Conservation (phyloP, 108 stramenopile species). For the Halocafeteria seosinensis region DNA sequence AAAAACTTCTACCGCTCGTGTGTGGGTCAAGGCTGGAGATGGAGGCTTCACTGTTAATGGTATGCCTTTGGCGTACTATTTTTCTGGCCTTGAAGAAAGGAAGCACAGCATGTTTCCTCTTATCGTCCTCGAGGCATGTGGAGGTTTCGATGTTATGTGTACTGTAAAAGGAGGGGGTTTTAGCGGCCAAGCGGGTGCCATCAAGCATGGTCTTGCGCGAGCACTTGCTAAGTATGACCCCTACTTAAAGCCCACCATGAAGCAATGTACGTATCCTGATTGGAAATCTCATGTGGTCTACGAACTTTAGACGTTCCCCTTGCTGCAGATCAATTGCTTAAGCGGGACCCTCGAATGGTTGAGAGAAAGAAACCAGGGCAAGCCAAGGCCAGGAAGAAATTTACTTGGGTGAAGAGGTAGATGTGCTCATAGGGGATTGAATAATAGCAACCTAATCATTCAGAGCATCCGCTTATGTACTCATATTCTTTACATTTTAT, state of each 20-base stretch:
- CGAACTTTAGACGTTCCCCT: no score
- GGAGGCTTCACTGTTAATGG: slow-evolving; percentile 66
- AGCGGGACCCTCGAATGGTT: slow-evolving; percentile 77
- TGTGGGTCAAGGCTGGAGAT: slow-evolving; percentile 70
- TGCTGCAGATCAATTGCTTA: slow-evolving; percentile 68
- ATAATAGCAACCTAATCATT: no score
- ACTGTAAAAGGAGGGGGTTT: slow-evolving; percentile 59
- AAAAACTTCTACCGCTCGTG: slow-evolving; percentile 71
- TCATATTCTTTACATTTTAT: no score
- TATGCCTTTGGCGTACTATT: slow-evolving; percentile 61
- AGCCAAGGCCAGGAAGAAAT: slow-evolving; percentile 80
- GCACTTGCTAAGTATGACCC: slow-evolving; percentile 78
- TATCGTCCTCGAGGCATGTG: slow-evolving; percentile 59
- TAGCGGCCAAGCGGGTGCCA: slow-evolving; percentile 76
- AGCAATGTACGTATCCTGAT: no score
- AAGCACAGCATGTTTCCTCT: slow-evolving; percentile 43
- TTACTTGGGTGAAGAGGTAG: slow-evolving; percentile 90
- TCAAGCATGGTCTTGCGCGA: slow-evolving; percentile 70
- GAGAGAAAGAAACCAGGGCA: slow-evolving; percentile 89
- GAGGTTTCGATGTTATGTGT: slow-evolving; percentile 61
- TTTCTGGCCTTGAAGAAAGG: slow-evolving; percentile 35
- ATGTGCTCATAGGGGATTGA: no score
- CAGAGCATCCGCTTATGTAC: no score
- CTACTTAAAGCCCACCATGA: slow-evolving; percentile 59
- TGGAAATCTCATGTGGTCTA: slow-evolving; percentile 12